These are phyloP conservation scores for Nyctanthes arbortristis DNA, from an alignment of 257 asterid species.

Conservation along the genomic window DNA sequence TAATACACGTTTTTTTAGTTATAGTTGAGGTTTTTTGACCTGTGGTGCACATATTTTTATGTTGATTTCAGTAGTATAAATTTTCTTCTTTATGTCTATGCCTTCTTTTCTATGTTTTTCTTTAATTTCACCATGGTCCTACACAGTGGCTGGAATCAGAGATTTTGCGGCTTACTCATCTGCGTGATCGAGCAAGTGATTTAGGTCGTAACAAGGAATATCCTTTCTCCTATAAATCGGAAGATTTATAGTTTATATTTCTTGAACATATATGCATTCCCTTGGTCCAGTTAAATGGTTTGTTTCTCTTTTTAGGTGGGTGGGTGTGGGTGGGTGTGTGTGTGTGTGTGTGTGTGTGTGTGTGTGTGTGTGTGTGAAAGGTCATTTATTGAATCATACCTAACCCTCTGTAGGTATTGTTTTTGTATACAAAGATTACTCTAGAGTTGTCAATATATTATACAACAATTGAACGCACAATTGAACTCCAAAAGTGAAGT, in stretches of 20 bases:
- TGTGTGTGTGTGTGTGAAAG: too few species aligned
- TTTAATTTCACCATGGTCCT: conserved; percentile 21
- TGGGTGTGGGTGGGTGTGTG: too few species aligned
- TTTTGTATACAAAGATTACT: neutral
- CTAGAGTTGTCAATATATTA: neutral
- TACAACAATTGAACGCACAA: neutral
- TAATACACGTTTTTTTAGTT: neutral
- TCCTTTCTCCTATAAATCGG: conserved; percentile 50
- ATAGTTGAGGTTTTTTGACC: neutral
- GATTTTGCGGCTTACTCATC: conserved; percentile 81
- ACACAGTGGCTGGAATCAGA: conserved; percentile 98
- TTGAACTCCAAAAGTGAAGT: neutral
- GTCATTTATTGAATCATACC: neutral
- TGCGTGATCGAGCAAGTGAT: conserved; percentile 98
- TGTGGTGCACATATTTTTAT: neutral
- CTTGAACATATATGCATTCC: neutral
- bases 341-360: too few species aligned
- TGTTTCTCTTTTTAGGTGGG: too few species aligned
- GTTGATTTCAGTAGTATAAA: neutral
- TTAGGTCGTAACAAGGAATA: conserved; percentile 95
- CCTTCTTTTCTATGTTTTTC: neutral
- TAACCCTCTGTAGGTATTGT: neutral
- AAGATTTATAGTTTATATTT: neutral
- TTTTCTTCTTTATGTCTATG: neutral
- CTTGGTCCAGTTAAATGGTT: neutral